These are phyloP conservation scores for Royoungia palumana DNA, from an alignment of 768 basidiomycete species.

Conservation along the genomic window DNA sequence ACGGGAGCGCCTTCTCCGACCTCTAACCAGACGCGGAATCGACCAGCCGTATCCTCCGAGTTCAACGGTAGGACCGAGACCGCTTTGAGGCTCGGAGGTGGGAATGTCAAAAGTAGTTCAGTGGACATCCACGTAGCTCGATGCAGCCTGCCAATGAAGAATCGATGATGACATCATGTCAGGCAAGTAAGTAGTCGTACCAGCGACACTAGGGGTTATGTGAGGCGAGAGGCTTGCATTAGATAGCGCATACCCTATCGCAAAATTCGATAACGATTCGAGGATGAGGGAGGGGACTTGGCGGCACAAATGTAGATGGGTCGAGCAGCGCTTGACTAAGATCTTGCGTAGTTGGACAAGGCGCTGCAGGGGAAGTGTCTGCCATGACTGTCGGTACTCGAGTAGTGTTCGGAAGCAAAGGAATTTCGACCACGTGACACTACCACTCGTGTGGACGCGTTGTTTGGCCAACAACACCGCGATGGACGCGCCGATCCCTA, in stretches of 20 bases:
- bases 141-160: conserved; percentile 63
- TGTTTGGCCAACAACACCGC: conserved; percentile 36
- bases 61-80: conserved; percentile 75
- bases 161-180: neutral
- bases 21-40: conserved; percentile 88
- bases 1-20: conserved; percentile 33
- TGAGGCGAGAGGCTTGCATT: neutral
- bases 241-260: conserved; percentile 61
- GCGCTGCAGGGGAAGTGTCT: conserved; percentile 9
- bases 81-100: conserved; percentile 64
- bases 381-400: conserved; percentile 17
- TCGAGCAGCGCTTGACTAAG: conserved; percentile 34
- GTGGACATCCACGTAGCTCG: conserved; percentile 93
- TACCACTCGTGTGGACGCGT: conserved; percentile 45
- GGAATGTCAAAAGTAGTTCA: conserved; percentile 88
- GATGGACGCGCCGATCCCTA: conserved; percentile 11
- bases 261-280: conserved; percentile 89
- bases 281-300: conserved; percentile 44
- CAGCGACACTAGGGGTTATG: conserved; percentile 64
- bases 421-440: conserved; percentile 30
- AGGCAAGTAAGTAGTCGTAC: conserved; percentile 38
- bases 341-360: conserved; percentile 4
- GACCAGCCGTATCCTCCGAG: conserved; percentile 78
- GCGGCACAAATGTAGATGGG: conserved; percentile 54
- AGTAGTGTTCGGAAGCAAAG: too few species aligned